Base-by-base conservation (phyloP, 2,329 filamentous ascomycete species). In the Ophiocordyceps camponoti-saundersi region DNA sequence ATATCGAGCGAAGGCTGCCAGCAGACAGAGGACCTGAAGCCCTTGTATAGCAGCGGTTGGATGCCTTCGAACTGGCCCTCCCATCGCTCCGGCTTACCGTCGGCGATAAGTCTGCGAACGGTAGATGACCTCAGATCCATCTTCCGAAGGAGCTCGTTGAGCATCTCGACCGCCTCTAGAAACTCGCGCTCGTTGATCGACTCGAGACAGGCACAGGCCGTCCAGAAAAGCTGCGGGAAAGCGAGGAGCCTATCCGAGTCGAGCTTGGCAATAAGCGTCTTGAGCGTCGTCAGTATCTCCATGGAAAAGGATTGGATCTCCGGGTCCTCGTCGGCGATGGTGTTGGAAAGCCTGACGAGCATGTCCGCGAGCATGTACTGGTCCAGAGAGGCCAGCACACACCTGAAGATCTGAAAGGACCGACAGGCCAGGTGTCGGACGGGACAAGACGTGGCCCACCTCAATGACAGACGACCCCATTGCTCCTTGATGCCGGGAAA, bases 161-260 rank as follows among this genome's bases (percentile, higher is more conserved):
- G 73, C 85, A 98, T 95, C 46, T 85, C 82, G 13, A 95, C 70
- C 21, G 85, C 88, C 59, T 95, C 92, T 51, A 92, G 75, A 52
- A 95, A 98, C 58, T 98, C 92, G 21, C 82, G 77, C 63, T 98
- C 93, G 53, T 96, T 94, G 57, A 96, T 94, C 0, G 92, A 96
- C 57, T 96, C 89, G 20, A 98, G 68, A 59, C 92, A 98, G 12
- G 92, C 92, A 56, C 89, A 95, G 0, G 86, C 95, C 0, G 90
- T 94, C 93, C 93, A 98, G 64, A 98, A 96, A 1, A 98, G 70
- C 57, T 96, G 90, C 2, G 92, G 92, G 53, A 95, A 95, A n/a
- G 80, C 79, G 44, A 94, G 65, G 2, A 98, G 71, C 59, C 89
- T 83, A 36, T 83, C 76, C 0, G 83, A 73, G 20, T 89, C 81